Evolutionary conservation across 306 rosid species (phyloP), one percentile per base, ranked within the genome.

Genomic region (Castanea sativa): DNA sequence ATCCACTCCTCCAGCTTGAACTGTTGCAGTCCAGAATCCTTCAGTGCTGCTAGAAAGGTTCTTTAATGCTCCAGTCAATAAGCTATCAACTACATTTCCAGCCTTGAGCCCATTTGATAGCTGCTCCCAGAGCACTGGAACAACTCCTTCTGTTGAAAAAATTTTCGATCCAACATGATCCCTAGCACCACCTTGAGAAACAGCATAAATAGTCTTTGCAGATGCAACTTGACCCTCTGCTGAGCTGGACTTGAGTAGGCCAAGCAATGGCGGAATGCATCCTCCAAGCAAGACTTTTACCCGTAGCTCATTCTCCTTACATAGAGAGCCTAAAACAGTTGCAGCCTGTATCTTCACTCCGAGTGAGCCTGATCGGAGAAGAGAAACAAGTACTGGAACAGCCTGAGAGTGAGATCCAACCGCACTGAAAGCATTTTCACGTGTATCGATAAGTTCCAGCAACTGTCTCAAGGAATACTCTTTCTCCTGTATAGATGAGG

Each of bases 341-440:
- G 98, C 98, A 81, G 98, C 98, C 81, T 93, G 98, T 85, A 93
- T 91, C 94, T 96, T 96, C 84, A 93, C 98, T 80, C 88, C 93
- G 76, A 90, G 85, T 58, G 98, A 89, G 74, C 99, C 97, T 23
- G 97, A 89, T 52, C 99, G 93, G 69, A 96, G 98, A 87, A 96
- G 98, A 89, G 99, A 91, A 88, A 96, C 99, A 76, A 96, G 99
- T 32, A 93, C 99, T 60, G 99, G 99, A 85, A 96, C 99, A 76
- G 99, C 98, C 80, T 96, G 99, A 81, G 99, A 91, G 84, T 96
- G 99, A 83, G 99, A 93, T 91, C 99, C 99, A 85, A 96, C 98
- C 27, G 99, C 99, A 93, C 99, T 89, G 83, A 91, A 93, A 71
- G 94, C 97, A 87, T 90, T 93, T 87, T 96, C 99, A 56, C 98